Conservation (phyloP, 1,139 yeast species). For the Suhomyces guaymorum region DNA sequence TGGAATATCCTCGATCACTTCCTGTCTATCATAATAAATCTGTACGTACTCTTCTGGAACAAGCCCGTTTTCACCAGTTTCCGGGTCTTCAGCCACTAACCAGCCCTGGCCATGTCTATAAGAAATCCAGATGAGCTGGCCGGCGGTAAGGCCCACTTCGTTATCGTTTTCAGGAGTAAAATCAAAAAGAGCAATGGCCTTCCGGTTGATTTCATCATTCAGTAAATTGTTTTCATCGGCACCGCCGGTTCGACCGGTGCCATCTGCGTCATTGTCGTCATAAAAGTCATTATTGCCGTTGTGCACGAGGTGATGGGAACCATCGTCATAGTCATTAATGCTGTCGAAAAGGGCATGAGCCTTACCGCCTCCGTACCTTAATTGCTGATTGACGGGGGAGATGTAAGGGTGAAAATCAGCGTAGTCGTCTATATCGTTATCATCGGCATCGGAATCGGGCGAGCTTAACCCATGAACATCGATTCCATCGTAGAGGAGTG, state of each 20-base stretch:
- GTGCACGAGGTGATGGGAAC: slow-evolving; percentile 8
- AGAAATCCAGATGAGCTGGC: slow-evolving; percentile 81
- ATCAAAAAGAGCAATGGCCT: slow-evolving; percentile 85
- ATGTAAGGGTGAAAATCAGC: slow-evolving; percentile 15
- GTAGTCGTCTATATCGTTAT: slow-evolving; percentile 14
- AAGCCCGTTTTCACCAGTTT: slow-evolving; percentile 80
- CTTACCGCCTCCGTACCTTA: slow-evolving; percentile 1
- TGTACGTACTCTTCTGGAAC: slow-evolving; percentile 96
- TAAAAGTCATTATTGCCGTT: slow-evolving; percentile 9
- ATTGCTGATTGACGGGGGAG: slow-evolving; percentile 14
- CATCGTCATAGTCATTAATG: slow-evolving; percentile 11
- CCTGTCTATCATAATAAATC: slow-evolving; percentile 35
- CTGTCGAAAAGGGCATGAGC: slow-evolving; percentile 7
- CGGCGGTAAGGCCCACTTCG: slow-evolving; percentile 76
- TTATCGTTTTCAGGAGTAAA: slow-evolving; percentile 93
- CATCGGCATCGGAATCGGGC: slow-evolving; percentile 21
- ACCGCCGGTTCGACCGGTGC: too few species aligned
- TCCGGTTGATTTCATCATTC: slow-evolving; percentile 46
- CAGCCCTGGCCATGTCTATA: slow-evolving; percentile 98
- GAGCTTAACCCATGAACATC: slow-evolving; percentile 15
- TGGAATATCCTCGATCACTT: slow-evolving; percentile 40
- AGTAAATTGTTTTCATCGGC: not conserved
- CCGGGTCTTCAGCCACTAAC: slow-evolving; percentile 90
- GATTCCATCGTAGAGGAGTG: slow-evolving; percentile 18
- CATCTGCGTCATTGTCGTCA: slow-evolving; percentile 8